These are phyloP conservation scores for Neurospora sp. DNA, from an alignment of 2,329 filamentous ascomycete species.

Conservation along the genomic window DNA sequence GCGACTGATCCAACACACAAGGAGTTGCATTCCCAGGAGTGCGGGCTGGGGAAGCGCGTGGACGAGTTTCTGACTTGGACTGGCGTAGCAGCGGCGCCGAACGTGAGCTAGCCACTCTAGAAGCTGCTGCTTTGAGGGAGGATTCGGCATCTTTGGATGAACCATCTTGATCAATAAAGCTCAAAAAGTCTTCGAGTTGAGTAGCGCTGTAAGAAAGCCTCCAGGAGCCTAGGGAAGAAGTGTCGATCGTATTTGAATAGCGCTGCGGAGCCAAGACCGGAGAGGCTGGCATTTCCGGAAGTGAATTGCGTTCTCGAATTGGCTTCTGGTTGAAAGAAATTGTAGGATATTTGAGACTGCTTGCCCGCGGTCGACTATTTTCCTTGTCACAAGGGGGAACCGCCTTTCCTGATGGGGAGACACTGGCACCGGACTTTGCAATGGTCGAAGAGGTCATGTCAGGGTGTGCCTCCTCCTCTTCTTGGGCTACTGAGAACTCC, in stretches of 20 bases:
- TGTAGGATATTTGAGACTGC: slow-evolving; percentile 7
- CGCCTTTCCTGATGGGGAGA: neutral
- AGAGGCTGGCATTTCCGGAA: slow-evolving; percentile 11
- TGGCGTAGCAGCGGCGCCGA: slow-evolving; percentile 1
- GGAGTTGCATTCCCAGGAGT: slow-evolving; percentile 6
- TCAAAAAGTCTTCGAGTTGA: slow-evolving; percentile 11
- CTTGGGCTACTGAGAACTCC: slow-evolving; percentile 30
- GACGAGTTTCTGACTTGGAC: slow-evolving; percentile 7
- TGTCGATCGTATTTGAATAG: slow-evolving; percentile 7
- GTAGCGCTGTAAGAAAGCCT: slow-evolving; percentile 11
- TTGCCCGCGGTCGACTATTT: slow-evolving; percentile 3
- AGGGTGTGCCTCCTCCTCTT: slow-evolving; percentile 5
- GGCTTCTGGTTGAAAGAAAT: neutral
- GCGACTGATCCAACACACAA: slow-evolving; percentile 11
- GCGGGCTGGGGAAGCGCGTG: slow-evolving; percentile 9
- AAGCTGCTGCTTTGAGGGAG: neutral
- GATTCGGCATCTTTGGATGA: neutral
- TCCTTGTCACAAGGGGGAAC: neutral
- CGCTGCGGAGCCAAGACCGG: slow-evolving; percentile 8
- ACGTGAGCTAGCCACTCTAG: neutral
- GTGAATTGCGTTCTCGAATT: slow-evolving; percentile 10
- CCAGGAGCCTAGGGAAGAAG: slow-evolving; percentile 14
- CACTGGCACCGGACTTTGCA: neutral
- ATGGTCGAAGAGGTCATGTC: slow-evolving; percentile 1
- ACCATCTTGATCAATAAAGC: slow-evolving; percentile 2